These are phyloP conservation scores for Penstemon barbatus DNA, from an alignment of 257 asterid species.

Conservation along the genomic window DNA sequence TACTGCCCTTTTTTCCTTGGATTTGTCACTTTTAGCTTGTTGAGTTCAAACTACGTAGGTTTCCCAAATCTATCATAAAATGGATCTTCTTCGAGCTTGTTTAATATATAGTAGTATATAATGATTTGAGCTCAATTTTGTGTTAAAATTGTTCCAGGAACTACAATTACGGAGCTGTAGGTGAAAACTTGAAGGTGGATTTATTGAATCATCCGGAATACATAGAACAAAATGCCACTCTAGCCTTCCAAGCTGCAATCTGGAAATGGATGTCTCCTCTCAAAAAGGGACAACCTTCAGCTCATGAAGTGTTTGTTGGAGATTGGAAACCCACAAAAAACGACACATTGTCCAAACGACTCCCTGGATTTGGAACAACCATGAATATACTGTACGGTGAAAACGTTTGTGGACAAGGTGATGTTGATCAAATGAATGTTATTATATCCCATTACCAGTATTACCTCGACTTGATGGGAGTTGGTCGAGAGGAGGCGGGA, in stretches of 20 bases:
- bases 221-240: conserved; percentile 88
- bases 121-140: neutral
- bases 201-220: conserved; percentile 85
- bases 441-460: conserved; percentile 68
- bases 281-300: conserved; percentile 76
- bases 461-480: conserved; percentile 76
- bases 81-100: no score
- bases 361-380: conserved; percentile 82
- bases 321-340: conserved; percentile 85
- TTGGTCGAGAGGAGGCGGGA: conserved; percentile 79
- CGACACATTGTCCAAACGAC: conserved; percentile 71
- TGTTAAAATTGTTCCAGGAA: conserved; percentile 51
- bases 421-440: conserved; percentile 66
- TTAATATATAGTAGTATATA: no score
- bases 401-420: conserved; percentile 75
- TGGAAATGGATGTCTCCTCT: conserved; percentile 77
- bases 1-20: neutral
- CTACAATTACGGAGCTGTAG: conserved; percentile 62
- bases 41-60: neutral
- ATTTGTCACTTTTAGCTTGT: neutral
- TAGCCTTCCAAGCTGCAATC: conserved; percentile 84
- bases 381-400: conserved; percentile 85
- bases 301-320: conserved; percentile 73
- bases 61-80: no score
- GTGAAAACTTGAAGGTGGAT: conserved; percentile 68